These are phyloP conservation scores for Colletotrichum godetiae DNA, from an alignment of 2,329 filamentous ascomycete genomes.

Conservation along the genomic window DNA sequence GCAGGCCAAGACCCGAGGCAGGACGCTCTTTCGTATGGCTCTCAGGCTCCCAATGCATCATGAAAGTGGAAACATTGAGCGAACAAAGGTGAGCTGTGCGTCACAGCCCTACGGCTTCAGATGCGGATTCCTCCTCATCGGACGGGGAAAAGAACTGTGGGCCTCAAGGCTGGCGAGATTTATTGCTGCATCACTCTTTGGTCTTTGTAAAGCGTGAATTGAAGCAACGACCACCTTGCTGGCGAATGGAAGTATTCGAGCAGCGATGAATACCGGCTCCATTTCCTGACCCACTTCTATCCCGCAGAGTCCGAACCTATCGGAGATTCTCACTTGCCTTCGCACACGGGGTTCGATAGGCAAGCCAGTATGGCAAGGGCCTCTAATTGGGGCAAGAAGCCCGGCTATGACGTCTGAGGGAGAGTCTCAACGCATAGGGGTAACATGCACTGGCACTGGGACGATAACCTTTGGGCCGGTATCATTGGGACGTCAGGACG, in stretches of 20 bases:
- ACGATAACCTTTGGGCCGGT: neutral
- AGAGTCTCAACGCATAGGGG: too few relatives aligned
- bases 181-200: neutral
- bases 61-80: neutral
- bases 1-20: neutral
- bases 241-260: neutral
- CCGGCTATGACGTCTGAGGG: neutral
- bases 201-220: neutral
- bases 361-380: neutral
- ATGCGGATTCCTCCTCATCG: neutral
- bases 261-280: neutral
- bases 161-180: neutral
- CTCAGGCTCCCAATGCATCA: neutral
- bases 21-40: neutral
- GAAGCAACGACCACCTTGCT: neutral
- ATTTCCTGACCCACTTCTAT: neutral
- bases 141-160: neutral
- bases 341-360: neutral
- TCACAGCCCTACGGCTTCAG: neutral
- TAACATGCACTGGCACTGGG: neutral
- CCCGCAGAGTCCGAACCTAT: neutral
- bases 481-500: constrained; percentile 30
- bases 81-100: neutral
- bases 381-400: too few relatives aligned
- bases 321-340: neutral